phyloP scores from a whole-genome alignment of 1,284 basidiomycete genomes.

The Naganishia sp. region DNA sequence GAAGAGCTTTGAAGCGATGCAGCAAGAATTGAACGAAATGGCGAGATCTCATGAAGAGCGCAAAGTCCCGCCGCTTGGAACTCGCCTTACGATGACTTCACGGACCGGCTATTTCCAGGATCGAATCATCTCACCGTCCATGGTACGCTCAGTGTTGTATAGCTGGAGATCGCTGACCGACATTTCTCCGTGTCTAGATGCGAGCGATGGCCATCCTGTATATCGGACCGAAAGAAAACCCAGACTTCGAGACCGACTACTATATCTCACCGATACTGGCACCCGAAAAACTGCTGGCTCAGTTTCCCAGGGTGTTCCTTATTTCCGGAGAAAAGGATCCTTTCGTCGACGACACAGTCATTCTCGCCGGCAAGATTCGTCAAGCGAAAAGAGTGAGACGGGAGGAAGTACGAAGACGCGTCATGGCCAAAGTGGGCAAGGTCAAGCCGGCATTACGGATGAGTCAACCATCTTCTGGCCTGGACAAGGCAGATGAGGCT shows the following conservation, averaged over 20 bases:
- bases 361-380: slow-evolving; percentile 87
- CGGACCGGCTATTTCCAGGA: slow-evolving; percentile 93
- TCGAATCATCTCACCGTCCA: slow-evolving; percentile 82
- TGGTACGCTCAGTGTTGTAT: slow-evolving; percentile 63
- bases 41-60: slow-evolving; percentile 43
- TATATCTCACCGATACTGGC: slow-evolving; percentile 91
- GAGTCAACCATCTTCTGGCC: slow-evolving; percentile 56
- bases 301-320: slow-evolving; percentile 89
- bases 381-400: slow-evolving; percentile 85
- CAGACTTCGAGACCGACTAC: slow-evolving; percentile 93
- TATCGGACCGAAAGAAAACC: slow-evolving; percentile 86
- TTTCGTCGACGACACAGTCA: slow-evolving; percentile 90
- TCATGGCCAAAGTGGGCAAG: slow-evolving; percentile 38
- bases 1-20: slow-evolving; percentile 36
- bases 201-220: slow-evolving; percentile 98
- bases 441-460: slow-evolving; percentile 57
- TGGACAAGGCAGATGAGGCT: slow-evolving; percentile 47
- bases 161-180: neutral
- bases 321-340: slow-evolving; percentile 96
- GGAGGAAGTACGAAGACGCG: slow-evolving; percentile 57
- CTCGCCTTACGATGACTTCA: slow-evolving; percentile 92
- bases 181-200: slow-evolving; percentile 63
- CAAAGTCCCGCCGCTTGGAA: slow-evolving; percentile 62
- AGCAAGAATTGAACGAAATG: slow-evolving; percentile 33
- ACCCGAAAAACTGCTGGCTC: slow-evolving; percentile 76